Evolutionary conservation across 1,284 basidiomycete species (phyloP), one percentile per base, ranked within the genome.

Genomic region (Schizophyllum commune): DNA sequence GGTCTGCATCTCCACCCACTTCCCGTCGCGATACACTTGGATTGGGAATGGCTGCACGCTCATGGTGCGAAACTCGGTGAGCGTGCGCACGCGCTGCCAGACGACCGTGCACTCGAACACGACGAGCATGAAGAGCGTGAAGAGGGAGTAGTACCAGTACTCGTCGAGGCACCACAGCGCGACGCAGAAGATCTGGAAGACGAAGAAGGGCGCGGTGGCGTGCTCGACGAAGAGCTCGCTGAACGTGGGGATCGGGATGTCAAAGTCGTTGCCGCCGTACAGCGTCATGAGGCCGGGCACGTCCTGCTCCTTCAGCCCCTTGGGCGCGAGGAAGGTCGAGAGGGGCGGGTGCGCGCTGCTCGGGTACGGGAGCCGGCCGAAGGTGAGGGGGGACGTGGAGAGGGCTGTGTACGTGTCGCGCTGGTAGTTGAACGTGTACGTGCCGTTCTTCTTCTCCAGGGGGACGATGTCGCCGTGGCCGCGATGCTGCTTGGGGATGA

Each of bases 71-170:
- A 98, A 98, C 74, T 98, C 96, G 32, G 88, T 93, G 57, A 97
- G 75, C 2, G 95, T 98, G 67, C 85, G 82, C 17, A 97, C 81
- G 21, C 95, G 91, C 91, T 96, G 95, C 85, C 91, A 98, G 21
- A 98, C 95, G 51, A 96, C 94, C 1, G 96, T 98, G 75, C 94
- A 97, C 76, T 98, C 96, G 70, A 98, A 98, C 64, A 96, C 89
- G 59, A 98, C 77, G 57, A 98, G 80, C 96, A 98, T 98, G 83
- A 98, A 97, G 34, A 95, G 81, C 0, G 96, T 98, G 78, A 98
- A 98, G 54, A 98, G 75, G 65, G 90, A 93, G 79, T 96, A 98
- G 73, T 96, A 97, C 94, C 94, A 97, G 74, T 97, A 98, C 73
- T 97, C 96, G 71, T 98, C 96, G 68, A 98, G 75, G 71, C 91